Conservation (phyloP, 495 filamentous ascomycete species). For the Beverwykella pulmonaria region DNA sequence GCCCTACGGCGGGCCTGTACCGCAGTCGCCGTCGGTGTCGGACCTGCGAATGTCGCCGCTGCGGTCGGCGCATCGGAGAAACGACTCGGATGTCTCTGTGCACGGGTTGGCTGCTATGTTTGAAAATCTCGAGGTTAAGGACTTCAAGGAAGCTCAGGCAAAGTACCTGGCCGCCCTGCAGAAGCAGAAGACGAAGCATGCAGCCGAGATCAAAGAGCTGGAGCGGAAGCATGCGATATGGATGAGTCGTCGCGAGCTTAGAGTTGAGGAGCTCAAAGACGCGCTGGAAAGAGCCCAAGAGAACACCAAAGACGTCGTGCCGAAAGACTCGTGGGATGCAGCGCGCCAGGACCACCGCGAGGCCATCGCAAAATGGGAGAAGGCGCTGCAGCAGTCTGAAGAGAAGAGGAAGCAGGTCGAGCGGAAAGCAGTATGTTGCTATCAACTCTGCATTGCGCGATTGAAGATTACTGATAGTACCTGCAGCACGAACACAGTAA, state of each 20-base stretch:
- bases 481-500: neutral
- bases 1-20: constrained; percentile 42
- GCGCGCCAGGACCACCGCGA: constrained; percentile 23
- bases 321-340: constrained; percentile 19
- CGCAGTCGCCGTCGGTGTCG: constrained; percentile 58
- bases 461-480: neutral
- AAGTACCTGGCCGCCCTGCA: constrained; percentile 49
- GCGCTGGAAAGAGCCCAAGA: constrained; percentile 12
- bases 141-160: constrained; percentile 50
- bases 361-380: constrained; percentile 22
- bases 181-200: constrained; percentile 74
- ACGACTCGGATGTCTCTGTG: constrained; percentile 75
- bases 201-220: constrained; percentile 47
- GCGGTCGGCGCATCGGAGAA: constrained; percentile 46
- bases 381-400: constrained; percentile 3
- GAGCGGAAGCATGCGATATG: constrained; percentile 20
- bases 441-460: neutral
- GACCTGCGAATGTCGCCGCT: constrained; percentile 49
- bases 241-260: constrained; percentile 12
- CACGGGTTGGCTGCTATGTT: constrained; percentile 85
- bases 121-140: constrained; percentile 62
- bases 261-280: constrained; percentile 23
- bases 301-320: neutral
- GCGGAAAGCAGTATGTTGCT: constrained; percentile 5
- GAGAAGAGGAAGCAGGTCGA: constrained; percentile 18